Evolutionary conservation across 495 filamentous ascomycete species (phyloP), one percentile per base, ranked within the genome.

Genomic region (Podospora pseudocomata): DNA sequence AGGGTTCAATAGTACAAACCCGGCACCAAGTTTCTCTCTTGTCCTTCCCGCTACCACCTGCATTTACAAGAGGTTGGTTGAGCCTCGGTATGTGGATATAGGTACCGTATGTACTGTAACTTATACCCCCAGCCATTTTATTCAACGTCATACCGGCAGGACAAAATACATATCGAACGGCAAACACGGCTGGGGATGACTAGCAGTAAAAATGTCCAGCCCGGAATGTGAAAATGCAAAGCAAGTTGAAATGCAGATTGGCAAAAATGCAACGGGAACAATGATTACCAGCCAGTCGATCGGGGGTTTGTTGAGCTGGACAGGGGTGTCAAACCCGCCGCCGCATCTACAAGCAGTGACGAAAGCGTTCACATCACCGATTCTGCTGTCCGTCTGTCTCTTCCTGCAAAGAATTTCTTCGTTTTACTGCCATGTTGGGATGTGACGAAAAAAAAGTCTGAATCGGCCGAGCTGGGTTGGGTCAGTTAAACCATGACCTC

Each of bases 301-400:
- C 74, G 75, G 75, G 71, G 65, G 63, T 65, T 71, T 76, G 75
- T 76, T 72, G 72, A 77, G 74, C 75, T 71, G 70, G 76, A 76
- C 73, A 53, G 34, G 6, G 11, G 61, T 65, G 71, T 55, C 66
- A 66, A 72, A 74, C 30, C 30, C 30, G 30, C 30, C 30, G 70
- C 74, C 49, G 69, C 53, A 60, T 39, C 39, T 69, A 67, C 67
- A 65, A 54, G 63, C 67, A 66, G 65, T 65, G 66, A 65, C 56
- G 28, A 57, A 54, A 67, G 15, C 19, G 30, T 32, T 32, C 3
- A 32, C 30, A 32, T 32, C 4, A 1, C 30, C 30, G 3, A 32
- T 32, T 32, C 30, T 32, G 30, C 7, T 32, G 30, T 32, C 7
- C 7, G 30, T 32, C 30, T 32, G 30, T 32, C 4, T 32, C 7